Base-by-base conservation (phyloP, 177 flowering plant genomes). In the Vitis hybrid region DNA sequence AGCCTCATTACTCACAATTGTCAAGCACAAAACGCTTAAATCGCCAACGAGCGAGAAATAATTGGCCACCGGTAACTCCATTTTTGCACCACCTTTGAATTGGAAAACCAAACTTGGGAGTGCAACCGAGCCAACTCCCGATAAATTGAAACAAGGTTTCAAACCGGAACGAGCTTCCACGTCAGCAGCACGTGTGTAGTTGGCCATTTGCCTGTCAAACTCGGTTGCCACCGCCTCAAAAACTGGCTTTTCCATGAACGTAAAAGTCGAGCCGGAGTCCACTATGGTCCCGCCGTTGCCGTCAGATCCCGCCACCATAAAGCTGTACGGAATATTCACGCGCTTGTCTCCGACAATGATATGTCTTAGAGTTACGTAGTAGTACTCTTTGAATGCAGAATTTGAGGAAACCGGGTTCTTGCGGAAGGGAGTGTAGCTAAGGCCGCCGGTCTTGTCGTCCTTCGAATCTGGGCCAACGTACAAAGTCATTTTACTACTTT, bases 261-360 rank as follows among this genome's bases (percentile, higher is more conserved):
- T 91, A 70, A 92, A 90, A 4, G 97, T 89, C 2, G 97, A 72
- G 8, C 98, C 97, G 15, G 97, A 91, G 76, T 94, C 98, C 46
- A 94, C 88, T 2, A 94, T 82, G 5, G 86, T 76, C 18, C 98
- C 98, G 15, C 97, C 97, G 51, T 82, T 80, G 6, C 98, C 97
- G 50, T 77, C 79, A 0, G 83, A 2, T 52, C 84, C 86, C 27
- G 79, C 85, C 2, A 69, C 54, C 11, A 91, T 64, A 62, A 62
- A 77, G 4, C 59, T 71, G 84, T 83, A 79, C 14, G 97, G 91
- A n/a, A 92, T 64, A 65, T 80, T 79, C 50, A 86, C 85, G 30
- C 30, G 57, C 62, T 74, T 57, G 13, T 73, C 78, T 2, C 89
- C 91, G 8, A 87, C 81, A 13, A 78, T 63, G 54, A 87, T 75